phyloP scores from a whole-genome alignment of 805 yeast genomes.

The Kazachstania africana region DNA sequence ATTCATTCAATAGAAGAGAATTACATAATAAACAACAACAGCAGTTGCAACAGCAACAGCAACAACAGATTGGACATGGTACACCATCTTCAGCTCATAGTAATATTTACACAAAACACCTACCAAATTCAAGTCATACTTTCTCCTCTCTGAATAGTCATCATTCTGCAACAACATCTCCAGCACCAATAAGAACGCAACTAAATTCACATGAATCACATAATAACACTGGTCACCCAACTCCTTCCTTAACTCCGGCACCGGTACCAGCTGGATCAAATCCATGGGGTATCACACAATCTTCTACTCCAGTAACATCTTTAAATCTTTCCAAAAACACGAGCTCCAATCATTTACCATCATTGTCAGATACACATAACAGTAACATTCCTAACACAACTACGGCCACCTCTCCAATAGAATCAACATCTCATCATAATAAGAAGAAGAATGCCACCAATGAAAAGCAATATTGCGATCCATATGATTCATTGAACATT shows the following conservation, averaged over 20 bases:
- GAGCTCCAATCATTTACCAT: slow-evolving; percentile 18
- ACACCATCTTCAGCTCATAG: slow-evolving; percentile 1
- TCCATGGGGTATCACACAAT: slow-evolving; percentile 26
- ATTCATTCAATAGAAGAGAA: slow-evolving; percentile 69
- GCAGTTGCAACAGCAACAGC: slow-evolving; percentile 24
- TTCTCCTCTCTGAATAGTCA: slow-evolving; percentile 1
- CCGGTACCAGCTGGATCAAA: slow-evolving; percentile 23
- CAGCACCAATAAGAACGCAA: slow-evolving; percentile 21
- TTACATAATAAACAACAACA: slow-evolving; percentile 25
- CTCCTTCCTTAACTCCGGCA: slow-evolving; percentile 25
- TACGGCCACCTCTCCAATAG: background rate
- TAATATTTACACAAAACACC: slow-evolving; percentile 3
- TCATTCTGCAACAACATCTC: slow-evolving; percentile 13
- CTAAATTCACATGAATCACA: slow-evolving; percentile 12
- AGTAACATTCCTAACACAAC: background rate
- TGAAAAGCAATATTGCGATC: slow-evolving; percentile 31
- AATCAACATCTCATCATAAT: slow-evolving; percentile 11
- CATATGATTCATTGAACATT: slow-evolving; percentile 33
- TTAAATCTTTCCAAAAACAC: slow-evolving; percentile 15
- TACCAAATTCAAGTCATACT: slow-evolving; percentile 7
- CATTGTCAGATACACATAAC: slow-evolving; percentile 13
- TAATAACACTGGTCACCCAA: slow-evolving; percentile 4
- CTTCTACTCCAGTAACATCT: slow-evolving; percentile 19
- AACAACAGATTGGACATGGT: slow-evolving; percentile 6
- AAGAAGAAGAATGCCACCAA: slow-evolving; percentile 25